These are phyloP conservation scores for Nothophytophthora sp. DNA, from an alignment of 352 stramenopile genomes.

Conservation along the genomic window DNA sequence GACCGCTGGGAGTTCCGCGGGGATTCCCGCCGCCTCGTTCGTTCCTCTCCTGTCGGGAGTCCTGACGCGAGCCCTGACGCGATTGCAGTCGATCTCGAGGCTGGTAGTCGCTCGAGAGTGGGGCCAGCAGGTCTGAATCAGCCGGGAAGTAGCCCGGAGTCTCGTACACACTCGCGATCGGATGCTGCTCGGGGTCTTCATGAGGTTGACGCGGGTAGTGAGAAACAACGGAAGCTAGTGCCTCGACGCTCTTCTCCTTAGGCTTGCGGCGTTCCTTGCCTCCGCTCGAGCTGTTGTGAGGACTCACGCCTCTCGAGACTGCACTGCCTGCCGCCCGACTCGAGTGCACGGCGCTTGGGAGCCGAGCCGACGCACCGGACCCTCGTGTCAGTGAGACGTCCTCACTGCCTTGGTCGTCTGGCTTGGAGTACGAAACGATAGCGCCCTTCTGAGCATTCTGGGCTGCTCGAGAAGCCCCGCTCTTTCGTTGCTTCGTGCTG, in stretches of 20 bases:
- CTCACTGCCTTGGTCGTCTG: slow-evolving; percentile 6
- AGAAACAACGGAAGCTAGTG: neutral
- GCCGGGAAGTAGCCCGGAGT: slow-evolving; percentile 19
- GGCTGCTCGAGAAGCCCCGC: slow-evolving; percentile 11
- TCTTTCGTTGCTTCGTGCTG: slow-evolving; percentile 35
- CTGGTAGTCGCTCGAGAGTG: slow-evolving; percentile 55
- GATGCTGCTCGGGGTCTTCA: slow-evolving; percentile 20
- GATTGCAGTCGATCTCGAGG: slow-evolving; percentile 76
- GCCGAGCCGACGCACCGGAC: slow-evolving; percentile 16
- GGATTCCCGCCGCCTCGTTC: slow-evolving; percentile 10
- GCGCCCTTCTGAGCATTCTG: neutral
- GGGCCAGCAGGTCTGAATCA: slow-evolving; percentile 42
- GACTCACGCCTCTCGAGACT: slow-evolving; percentile 21
- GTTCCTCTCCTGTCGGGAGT: slow-evolving; percentile 34
- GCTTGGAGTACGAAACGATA: slow-evolving; percentile 8
- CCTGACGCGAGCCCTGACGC: slow-evolving; percentile 67
- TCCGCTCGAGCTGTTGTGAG: slow-evolving; percentile 27
- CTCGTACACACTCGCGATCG: slow-evolving; percentile 23
- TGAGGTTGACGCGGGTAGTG: slow-evolving; percentile 14
- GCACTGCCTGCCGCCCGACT: slow-evolving; percentile 10
- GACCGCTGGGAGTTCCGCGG: slow-evolving; percentile 13
- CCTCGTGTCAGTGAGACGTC: neutral
- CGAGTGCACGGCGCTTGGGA: slow-evolving; percentile 38
- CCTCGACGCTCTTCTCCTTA: slow-evolving; percentile 26
- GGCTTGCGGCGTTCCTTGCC: slow-evolving; percentile 39